Evolutionary conservation across 352 stramenopile species (phyloP), one percentile per base, ranked within the genome.

Genomic region (Pythium grandisporangium): DNA sequence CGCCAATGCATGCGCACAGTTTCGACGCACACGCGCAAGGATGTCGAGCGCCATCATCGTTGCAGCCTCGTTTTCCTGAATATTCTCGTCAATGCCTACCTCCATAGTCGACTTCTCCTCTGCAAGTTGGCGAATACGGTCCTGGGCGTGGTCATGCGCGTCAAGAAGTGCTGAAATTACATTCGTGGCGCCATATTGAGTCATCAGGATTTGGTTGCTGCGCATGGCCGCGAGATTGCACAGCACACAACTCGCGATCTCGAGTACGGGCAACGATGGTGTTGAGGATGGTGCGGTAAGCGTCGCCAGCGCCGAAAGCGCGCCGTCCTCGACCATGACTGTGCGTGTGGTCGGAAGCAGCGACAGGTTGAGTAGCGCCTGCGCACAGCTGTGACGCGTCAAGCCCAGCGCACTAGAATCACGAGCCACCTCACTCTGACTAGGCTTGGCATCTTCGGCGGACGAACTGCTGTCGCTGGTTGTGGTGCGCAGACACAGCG

Each of bases 361-460:
- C 13, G 79, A 92, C 19, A 92, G 56, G 33, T 90, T 92, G 2
- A 92, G 45, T 13, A 91, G 42, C 23, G 69, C 75, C 36, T 78
- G 71, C 26, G 68, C 69, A 46, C 69, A 84, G 0, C 33, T 42
- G 3, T 44, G 44, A 20, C 40, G 40, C 6, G 23, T 19, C 14
- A 42, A 30, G 21, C 37, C 37, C 27, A 30, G 13, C 24, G 27
- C 17, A 16, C 33, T 38, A n/a, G n/a, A n/a, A n/a, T n/a, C n/a
- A n/a, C n/a, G n/a, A n/a, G n/a, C n/a, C n/a, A n/a, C n/a, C n/a
- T n/a, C n/a, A n/a, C n/a, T n/a, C n/a, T n/a, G n/a, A n/a, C n/a
- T n/a, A n/a, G n/a, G n/a, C n/a, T n/a, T n/a, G n/a, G n/a, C n/a
- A n/a, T n/a, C n/a, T n/a, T n/a, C n/a, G n/a, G n/a, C n/a, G n/a